These are phyloP conservation scores for Colletotrichum acutatum DNA, from an alignment of 2,329 filamentous ascomycete genomes.

Conservation along the genomic window DNA sequence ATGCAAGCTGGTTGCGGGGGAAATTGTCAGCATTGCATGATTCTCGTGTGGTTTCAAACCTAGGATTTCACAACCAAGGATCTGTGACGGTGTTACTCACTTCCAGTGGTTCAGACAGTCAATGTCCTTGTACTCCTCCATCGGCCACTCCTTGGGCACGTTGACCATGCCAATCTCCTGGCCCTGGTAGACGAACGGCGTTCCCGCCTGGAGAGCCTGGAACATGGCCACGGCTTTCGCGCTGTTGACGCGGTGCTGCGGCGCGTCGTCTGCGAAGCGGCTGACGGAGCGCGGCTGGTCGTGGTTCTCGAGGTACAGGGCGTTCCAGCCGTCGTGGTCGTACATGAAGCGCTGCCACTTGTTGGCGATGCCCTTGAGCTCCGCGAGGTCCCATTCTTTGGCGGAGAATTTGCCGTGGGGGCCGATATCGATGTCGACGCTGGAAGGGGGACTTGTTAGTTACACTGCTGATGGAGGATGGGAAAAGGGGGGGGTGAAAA, in stretches of 20 bases:
- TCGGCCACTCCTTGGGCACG: conserved; percentile 68
- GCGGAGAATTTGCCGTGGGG: conserved; percentile 55
- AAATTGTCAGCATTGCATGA: background rate
- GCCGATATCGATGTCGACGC: conserved; percentile 62
- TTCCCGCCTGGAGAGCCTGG: conserved; percentile 68
- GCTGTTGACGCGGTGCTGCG: conserved; percentile 58
- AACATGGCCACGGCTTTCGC: conserved; percentile 71
- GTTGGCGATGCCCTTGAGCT: conserved; percentile 62
- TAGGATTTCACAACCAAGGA: no score
- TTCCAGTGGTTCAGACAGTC: conserved; percentile 65
- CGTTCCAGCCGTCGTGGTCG: conserved; percentile 71
- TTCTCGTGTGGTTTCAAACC: no score
- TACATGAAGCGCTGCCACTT: conserved; percentile 72
- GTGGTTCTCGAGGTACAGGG: conserved; percentile 74
- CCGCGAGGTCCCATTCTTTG: conserved; percentile 57
- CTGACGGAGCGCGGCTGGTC: conserved; percentile 71
- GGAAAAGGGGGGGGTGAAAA: background rate
- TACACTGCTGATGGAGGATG: background rate
- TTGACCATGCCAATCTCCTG: conserved; percentile 77
- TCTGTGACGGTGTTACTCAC: conserved; percentile 40
- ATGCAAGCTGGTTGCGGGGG: conserved; percentile 42
- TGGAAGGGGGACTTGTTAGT: conserved; percentile 36
- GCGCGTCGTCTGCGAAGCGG: conserved; percentile 62
- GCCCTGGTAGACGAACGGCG: conserved; percentile 76
- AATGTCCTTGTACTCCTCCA: conserved; percentile 77